Evolutionary conservation across 192 early-diverging fungal species (phyloP).

Genomic region (Coemansia sp.): DNA sequence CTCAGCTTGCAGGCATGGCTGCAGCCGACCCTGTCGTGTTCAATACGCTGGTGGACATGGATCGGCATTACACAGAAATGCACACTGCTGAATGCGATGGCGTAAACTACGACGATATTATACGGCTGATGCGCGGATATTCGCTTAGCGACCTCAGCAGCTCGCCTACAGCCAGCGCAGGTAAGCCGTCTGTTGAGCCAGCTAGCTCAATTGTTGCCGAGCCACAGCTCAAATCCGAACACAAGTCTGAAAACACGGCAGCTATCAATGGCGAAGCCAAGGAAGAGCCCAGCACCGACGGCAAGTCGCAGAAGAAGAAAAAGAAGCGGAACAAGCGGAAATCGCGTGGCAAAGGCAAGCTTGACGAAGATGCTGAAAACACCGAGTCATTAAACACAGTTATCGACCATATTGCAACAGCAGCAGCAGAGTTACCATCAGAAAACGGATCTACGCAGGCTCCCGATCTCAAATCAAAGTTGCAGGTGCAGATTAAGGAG

Average conservation of each 20-base stretch:
- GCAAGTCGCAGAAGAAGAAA: constrained; percentile 18
- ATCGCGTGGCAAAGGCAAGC: constrained; percentile 21
- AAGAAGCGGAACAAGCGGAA: constrained; percentile 27
- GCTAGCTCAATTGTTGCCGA: no score
- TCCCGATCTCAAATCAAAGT: no score
- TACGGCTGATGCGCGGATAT: constrained; percentile 12
- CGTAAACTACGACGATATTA: constrained; percentile 12
- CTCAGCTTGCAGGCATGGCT: constrained; percentile 21
- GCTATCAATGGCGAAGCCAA: background rate
- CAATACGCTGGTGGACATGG: constrained; percentile 17
- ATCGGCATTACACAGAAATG: constrained; percentile 6
- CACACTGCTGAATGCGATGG: background rate
- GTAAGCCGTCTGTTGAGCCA: background rate
- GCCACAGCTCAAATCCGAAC: background rate
- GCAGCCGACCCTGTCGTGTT: constrained; percentile 25
- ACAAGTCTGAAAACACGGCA: background rate
- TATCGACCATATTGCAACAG: no score
- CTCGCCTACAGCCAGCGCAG: background rate
- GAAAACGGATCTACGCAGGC: no score
- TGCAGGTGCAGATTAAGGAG: no score
- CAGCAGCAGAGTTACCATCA: no score
- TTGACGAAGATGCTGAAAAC: constrained; percentile 1
- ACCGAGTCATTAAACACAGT: background rate
- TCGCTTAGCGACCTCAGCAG: constrained; percentile 9
- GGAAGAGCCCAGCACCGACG: constrained; percentile 1